phyloP scores from a whole-genome alignment of 805 yeast genomes.

The Starmera amethionina region DNA sequence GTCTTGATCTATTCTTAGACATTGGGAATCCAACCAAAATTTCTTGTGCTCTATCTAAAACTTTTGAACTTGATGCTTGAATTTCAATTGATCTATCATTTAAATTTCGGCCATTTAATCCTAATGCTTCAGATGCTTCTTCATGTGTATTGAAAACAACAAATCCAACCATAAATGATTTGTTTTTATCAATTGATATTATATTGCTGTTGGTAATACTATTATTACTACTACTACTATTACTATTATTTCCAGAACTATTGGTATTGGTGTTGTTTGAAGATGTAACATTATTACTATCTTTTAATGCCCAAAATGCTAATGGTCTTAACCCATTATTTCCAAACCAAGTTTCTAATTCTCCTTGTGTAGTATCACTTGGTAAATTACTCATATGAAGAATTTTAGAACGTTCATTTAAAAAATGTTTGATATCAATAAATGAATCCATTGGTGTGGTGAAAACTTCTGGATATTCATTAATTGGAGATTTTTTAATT shows the following conservation, averaged over 20 bases:
- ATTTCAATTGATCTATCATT: constrained; percentile 74
- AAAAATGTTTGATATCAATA: constrained; percentile 61
- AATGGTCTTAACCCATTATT: constrained; percentile 80
- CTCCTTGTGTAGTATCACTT: constrained; percentile 80
- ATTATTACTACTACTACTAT: too few relatives aligned
- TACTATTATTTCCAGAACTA: too few relatives aligned
- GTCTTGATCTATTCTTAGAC: constrained; percentile 80
- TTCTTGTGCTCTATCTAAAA: constrained; percentile 75
- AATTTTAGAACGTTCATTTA: constrained; percentile 67
- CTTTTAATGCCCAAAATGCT: constrained; percentile 78
- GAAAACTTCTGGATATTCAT: constrained; percentile 44
- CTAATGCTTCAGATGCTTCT: constrained; percentile 70
- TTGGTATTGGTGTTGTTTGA: too few relatives aligned
- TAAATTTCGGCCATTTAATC: constrained; percentile 68
- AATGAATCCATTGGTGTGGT: constrained; percentile 68
- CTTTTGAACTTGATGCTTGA: constrained; percentile 73
- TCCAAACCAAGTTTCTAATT: constrained; percentile 84
- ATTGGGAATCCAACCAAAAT: constrained; percentile 79
- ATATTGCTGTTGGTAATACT: too few relatives aligned
- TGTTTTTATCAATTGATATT: constrained; percentile 38
- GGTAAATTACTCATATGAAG: constrained; percentile 75
- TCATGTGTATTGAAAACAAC: constrained; percentile 80
- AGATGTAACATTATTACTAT: too few relatives aligned
- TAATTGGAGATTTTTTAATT: constrained; percentile 33
- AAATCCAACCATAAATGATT: constrained; percentile 61